Percentiles rank a stretch among this genome's conserved stretches.
Evolutionary conservation across 2,329 filamentous ascomycete species (phyloP).

Genomic region (Aureobasidium subglaciale): DNA sequence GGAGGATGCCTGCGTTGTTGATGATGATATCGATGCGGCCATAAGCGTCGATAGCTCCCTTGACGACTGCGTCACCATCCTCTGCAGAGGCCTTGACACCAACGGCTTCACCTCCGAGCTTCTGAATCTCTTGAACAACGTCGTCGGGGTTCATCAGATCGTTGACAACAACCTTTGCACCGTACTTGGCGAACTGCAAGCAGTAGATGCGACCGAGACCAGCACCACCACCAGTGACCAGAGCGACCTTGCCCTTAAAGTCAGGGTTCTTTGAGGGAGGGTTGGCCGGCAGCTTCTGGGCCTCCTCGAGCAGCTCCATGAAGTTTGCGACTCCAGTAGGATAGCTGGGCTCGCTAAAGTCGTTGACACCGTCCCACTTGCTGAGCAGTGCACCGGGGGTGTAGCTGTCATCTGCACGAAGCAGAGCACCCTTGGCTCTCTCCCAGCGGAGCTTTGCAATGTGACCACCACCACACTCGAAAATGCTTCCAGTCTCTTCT

Average conservation of each 20-base stretch:
- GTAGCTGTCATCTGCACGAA: constrained; percentile 81
- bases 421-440: constrained; percentile 76
- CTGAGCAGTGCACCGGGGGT: constrained; percentile 81
- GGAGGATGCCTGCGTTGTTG: constrained; percentile 97
- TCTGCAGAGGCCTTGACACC: constrained; percentile 91
- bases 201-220: constrained; percentile 88
- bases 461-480: constrained; percentile 88
- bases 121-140: constrained; percentile 87
- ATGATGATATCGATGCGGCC: constrained; percentile 90
- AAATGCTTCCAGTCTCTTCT: constrained; percentile 78
- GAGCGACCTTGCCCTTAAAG: constrained; percentile 76
- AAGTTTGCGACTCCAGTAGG: constrained; percentile 84
- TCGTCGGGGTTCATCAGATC: constrained; percentile 88
- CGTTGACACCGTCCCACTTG: constrained; percentile 80
- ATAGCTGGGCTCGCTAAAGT: constrained; percentile 79
- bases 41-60: constrained; percentile 86
- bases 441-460: constrained; percentile 93
- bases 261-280: constrained; percentile 66
- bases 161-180: constrained; percentile 85
- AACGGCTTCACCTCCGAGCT: constrained; percentile 79
- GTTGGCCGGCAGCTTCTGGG: constrained; percentile 67
- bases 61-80: constrained; percentile 84
- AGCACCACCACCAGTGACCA: constrained; percentile 82
- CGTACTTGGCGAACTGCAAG: constrained; percentile 76
- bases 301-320: constrained; percentile 74